Percentiles rank a stretch among this genome's conserved stretches.
phyloP scores from a whole-genome alignment of 805 yeast genomes.

The Martiniozyma abietophila region DNA sequence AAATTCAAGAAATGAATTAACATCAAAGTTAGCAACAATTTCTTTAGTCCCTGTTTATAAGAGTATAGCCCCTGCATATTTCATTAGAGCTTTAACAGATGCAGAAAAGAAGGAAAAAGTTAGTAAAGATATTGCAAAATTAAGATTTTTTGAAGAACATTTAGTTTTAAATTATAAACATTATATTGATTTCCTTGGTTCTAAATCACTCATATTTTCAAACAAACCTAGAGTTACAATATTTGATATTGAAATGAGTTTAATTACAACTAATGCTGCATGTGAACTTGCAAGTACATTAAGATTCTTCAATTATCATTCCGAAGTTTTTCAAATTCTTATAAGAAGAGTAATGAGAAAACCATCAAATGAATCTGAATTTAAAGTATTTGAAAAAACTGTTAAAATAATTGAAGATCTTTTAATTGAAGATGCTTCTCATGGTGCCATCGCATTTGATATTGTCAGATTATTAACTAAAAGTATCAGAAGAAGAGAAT shows the following conservation, averaged over 20 bases:
- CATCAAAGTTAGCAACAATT: slow-evolving; percentile 61
- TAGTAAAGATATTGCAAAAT: slow-evolving; percentile 66
- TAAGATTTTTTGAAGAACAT: slow-evolving; percentile 74
- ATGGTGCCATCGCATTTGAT: slow-evolving; percentile 75
- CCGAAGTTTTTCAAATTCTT: slow-evolving; percentile 60
- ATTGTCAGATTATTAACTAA: slow-evolving; percentile 59
- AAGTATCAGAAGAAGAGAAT: slow-evolving; percentile 64
- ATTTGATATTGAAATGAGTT: slow-evolving; percentile 37
- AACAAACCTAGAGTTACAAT: slow-evolving; percentile 21
- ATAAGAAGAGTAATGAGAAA: slow-evolving; percentile 58
- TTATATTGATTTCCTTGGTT: slow-evolving; percentile 50
- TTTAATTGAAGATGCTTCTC: slow-evolving; percentile 65
- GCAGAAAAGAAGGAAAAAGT: slow-evolving; percentile 75
- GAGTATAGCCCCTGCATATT: slow-evolving; percentile 78
- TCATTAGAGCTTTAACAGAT: slow-evolving; percentile 75
- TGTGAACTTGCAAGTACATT: slow-evolving; percentile 65
- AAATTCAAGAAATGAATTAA: slow-evolving; percentile 53
- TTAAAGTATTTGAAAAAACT: slow-evolving; percentile 46
- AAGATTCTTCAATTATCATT: slow-evolving; percentile 72
- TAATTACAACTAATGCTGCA: slow-evolving; percentile 62
- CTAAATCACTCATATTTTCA: slow-evolving; percentile 26
- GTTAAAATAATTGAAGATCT: slow-evolving; percentile 58
- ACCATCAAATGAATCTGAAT: slow-evolving; percentile 40
- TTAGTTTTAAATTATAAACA: slow-evolving; percentile 59
- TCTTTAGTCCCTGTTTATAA: slow-evolving; percentile 82